phyloP scores from a whole-genome alignment of 371 early-diverging fungal genomes.

The Chytridium lagenaria region DNA sequence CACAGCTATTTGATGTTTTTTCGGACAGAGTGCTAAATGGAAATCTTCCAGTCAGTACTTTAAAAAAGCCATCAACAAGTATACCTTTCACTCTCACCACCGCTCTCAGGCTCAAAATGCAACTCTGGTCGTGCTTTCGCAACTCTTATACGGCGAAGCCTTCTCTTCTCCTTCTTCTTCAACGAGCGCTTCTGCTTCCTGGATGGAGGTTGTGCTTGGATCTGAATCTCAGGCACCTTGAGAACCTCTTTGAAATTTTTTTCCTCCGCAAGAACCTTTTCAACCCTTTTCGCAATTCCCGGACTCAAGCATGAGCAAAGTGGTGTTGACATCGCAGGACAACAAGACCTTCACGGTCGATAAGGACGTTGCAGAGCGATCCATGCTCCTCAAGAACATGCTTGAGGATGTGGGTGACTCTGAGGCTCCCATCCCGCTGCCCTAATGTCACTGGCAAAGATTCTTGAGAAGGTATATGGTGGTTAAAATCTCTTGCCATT shows the following conservation, averaged over 20 bases:
- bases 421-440: slow-evolving; percentile 70
- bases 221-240: too few species aligned
- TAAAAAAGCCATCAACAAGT: too few species aligned
- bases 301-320: slow-evolving; percentile 10
- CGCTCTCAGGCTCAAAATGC: too few species aligned
- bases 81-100: too few species aligned
- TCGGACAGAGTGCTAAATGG: too few species aligned
- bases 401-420: slow-evolving; percentile 83
- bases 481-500: neutral
- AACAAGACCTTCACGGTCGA: slow-evolving; percentile 71
- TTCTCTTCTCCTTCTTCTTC: neutral
- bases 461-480: slow-evolving; percentile 63
- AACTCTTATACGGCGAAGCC: neutral
- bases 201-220: neutral
- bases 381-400: slow-evolving; percentile 90
- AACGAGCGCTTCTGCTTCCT: neutral
- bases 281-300: neutral
- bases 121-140: neutral
- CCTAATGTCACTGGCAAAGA: slow-evolving; percentile 78
- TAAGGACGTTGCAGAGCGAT: slow-evolving; percentile 79
- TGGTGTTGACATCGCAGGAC: slow-evolving; percentile 53
- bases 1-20: too few species aligned
- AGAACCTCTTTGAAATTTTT: neutral
- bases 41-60: too few species aligned
- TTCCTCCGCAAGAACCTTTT: neutral